Evolutionary conservation across 768 basidiomycete species (phyloP).

Genomic region (Termitomyces bulborhizus): DNA sequence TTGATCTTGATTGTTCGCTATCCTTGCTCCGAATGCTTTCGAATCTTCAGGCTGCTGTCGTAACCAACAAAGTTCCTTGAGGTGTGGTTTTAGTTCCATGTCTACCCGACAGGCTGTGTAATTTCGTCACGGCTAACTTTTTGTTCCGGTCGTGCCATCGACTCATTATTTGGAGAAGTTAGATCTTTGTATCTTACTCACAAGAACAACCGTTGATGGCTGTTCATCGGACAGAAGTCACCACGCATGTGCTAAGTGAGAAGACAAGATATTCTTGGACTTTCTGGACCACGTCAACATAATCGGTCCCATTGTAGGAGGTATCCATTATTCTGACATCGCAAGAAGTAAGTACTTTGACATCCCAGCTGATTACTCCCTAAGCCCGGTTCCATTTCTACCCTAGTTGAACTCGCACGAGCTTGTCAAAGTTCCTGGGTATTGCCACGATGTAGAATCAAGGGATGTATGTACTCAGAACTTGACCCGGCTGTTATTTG

Average conservation of each 20-base stretch:
- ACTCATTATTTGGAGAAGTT: background rate
- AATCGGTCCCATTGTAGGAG: background rate
- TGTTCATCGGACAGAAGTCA: background rate
- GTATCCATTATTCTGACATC: background rate
- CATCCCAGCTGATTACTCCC: background rate
- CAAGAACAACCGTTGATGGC: background rate
- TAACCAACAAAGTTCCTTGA: background rate
- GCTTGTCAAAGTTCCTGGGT: background rate
- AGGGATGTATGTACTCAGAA: too few species aligned
- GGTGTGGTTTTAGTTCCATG: background rate
- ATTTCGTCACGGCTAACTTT: background rate
- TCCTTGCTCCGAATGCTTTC: background rate
- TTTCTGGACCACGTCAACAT: background rate
- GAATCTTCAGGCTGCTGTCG: background rate
- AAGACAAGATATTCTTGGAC: background rate
- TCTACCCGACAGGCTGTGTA: background rate
- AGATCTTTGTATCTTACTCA: background rate
- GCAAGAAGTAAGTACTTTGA: background rate
- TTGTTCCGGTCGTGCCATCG: background rate
- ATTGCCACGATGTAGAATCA: too few species aligned
- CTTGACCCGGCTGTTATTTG: too few species aligned
- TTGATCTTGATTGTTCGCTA: background rate
- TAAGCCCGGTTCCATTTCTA: background rate
- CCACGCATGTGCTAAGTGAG: background rate
- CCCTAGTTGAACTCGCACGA: background rate